Conservation (phyloP, 164 flowering plant species). For the Macadamia integrifolia region DNA sequence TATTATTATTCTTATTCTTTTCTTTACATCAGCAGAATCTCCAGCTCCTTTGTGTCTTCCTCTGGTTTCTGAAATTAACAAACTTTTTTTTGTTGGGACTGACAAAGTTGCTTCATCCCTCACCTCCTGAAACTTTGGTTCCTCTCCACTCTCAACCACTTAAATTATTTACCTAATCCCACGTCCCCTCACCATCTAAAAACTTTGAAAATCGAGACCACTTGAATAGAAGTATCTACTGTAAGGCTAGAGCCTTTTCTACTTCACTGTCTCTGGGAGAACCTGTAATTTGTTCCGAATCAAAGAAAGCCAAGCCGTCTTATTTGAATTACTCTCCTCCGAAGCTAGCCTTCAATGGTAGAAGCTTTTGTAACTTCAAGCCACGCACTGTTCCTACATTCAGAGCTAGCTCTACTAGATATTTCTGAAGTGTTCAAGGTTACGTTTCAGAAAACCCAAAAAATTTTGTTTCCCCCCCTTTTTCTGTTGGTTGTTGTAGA, state of each 20-base stretch:
- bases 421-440: conserved; percentile 27
- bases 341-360: conserved; percentile 14
- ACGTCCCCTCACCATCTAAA: no score
- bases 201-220: no score
- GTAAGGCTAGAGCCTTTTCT: conserved; percentile 32
- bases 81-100: no score
- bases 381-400: conserved; percentile 15
- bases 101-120: no score
- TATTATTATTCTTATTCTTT: no score
- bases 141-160: no score
- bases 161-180: no score
- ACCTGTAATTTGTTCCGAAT: conserved; percentile 13
- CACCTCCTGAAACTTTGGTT: no score
- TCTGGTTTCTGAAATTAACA: no score
- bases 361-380: conserved; percentile 29
- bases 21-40: no score
- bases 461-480: neutral
- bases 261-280: conserved; percentile 16
- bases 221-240: conserved; percentile 21
- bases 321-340: conserved; percentile 18
- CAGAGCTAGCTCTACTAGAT: conserved; percentile 31
- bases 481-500: neutral
- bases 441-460: conserved; percentile 37
- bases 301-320: conserved; percentile 13
- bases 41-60: no score